Percentiles rank a stretch among this genome's conserved stretches.
Conservation (phyloP, 441 rosid species). For the Bruguiera hainesii region DNA sequence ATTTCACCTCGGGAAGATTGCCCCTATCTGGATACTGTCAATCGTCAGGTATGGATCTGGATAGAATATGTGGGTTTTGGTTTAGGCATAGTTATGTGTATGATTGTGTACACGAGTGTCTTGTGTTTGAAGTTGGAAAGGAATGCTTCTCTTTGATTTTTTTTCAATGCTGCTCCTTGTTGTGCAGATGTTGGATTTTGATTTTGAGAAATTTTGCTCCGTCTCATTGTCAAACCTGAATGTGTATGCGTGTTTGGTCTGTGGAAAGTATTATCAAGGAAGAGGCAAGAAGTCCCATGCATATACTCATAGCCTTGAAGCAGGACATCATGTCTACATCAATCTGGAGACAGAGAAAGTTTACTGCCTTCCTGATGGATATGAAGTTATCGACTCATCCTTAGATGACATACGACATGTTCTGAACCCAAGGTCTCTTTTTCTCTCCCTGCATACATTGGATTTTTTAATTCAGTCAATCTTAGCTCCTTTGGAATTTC, state of each 20-base stretch:
- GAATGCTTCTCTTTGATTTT: neutral
- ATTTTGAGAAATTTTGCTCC: constrained; percentile 94
- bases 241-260: constrained; percentile 93
- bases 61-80: neutral
- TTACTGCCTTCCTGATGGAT: constrained; percentile 94
- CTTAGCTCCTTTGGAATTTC: neutral
- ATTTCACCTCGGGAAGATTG: constrained; percentile 85
- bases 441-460: neutral
- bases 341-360: constrained; percentile 89
- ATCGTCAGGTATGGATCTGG: constrained; percentile 65
- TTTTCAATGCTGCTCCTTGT: constrained; percentile 3
- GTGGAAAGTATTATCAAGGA: constrained; percentile 96
- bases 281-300: constrained; percentile 95
- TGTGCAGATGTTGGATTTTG: constrained; percentile 90
- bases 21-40: constrained; percentile 93
- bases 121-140: no score
- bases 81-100: neutral
- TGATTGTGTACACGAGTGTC: neutral
- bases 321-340: constrained; percentile 92
- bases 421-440: constrained; percentile 70
- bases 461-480: neutral
- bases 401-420: constrained; percentile 94
- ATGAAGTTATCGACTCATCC: constrained; percentile 90
- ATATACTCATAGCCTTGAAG: constrained; percentile 97
- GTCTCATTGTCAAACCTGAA: constrained; percentile 85